Base-by-base conservation (phyloP, 495 filamentous ascomycete genomes). In the Bacidia rubella region DNA sequence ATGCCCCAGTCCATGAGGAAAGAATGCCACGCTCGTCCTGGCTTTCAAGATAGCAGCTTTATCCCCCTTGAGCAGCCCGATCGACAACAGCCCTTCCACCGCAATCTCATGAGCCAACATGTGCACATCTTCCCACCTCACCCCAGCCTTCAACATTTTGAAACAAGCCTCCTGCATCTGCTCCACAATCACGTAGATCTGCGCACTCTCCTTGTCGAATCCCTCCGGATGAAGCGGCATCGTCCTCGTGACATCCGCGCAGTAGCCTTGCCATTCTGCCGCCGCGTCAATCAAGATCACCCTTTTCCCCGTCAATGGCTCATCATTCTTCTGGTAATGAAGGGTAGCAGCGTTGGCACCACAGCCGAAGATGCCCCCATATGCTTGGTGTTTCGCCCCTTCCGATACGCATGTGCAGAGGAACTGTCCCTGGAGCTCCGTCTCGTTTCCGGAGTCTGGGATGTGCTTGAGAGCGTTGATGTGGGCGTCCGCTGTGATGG, bases 1-100 rank as follows among this genome's bases (percentile, higher is more conserved):
- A 64, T 97, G 89, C 11, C 86, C 86, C 12, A 90, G 71, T 1
- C 90, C 90, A 65, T 97, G 90, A 2, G 90, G 90, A 67, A 94
- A 93, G 68, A 95, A 97, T 0, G 85, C 82, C 23, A 76, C 71
- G 2, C 79, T 79, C 20, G 80, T 86, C 26, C 89, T 83, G 2
- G 78, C 76, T 35, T 68, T 57, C 45, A 78, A 73, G 54, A 93
- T 80, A 53, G 89, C 87, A 2, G 74, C 68, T 4, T 68, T 60
- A 2, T 81, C 83, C 40, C 56, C 57, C 42, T 63, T 66, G 32
- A 82, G 57, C 39, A 97, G 74, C 11, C 86, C 86, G 7, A 97
- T 70, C 25, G 70, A 62, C 51, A 86, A 63, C 27, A 97, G 64
- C 3, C 82, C 87, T 38, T 75, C 66, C 23, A 86, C 76, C 4